Evolutionary conservation across 192 early-diverging fungal genomes (phyloP).

Genomic region (Coemansia sp.): DNA sequence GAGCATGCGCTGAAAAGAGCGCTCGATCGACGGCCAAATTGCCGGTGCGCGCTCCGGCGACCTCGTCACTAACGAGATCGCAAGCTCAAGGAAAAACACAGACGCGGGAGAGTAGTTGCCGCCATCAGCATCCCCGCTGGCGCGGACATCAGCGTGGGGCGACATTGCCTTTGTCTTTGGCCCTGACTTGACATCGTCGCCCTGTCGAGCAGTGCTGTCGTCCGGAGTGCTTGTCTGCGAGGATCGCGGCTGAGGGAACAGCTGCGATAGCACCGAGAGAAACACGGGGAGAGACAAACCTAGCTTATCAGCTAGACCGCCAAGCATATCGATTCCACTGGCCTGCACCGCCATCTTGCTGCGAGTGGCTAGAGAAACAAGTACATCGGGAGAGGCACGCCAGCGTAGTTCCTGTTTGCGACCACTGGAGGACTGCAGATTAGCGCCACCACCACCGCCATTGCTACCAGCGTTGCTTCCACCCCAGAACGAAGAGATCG

Average conservation of each 20-base stretch:
- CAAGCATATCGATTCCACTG: slow-evolving; percentile 24
- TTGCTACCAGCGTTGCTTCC: slow-evolving; percentile 8
- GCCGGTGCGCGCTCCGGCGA: slow-evolving; percentile 29
- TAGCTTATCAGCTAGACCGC: slow-evolving; percentile 12
- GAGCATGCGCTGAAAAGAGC: slow-evolving; percentile 74
- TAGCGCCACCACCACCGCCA: slow-evolving; percentile 7
- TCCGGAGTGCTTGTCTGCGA: slow-evolving; percentile 35
- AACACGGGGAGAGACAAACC: slow-evolving; percentile 22
- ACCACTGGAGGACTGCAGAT: slow-evolving; percentile 4
- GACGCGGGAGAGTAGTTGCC: slow-evolving; percentile 37
- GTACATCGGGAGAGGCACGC: slow-evolving; percentile 40
- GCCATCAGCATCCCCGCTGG: background rate
- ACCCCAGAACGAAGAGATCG: slow-evolving; percentile 53
- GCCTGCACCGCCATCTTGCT: slow-evolving; percentile 32
- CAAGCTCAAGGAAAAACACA: slow-evolving; percentile 52
- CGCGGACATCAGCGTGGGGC: background rate
- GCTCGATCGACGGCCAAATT: slow-evolving; percentile 66
- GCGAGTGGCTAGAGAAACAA: slow-evolving; percentile 25
- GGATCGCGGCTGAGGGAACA: slow-evolving; percentile 34
- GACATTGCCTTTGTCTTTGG: background rate
- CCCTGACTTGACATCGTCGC: slow-evolving; percentile 14
- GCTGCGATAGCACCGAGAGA: slow-evolving; percentile 27
- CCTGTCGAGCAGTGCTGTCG: slow-evolving; percentile 15
- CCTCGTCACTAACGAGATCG: slow-evolving; percentile 19
- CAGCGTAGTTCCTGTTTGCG: slow-evolving; percentile 42